A percentile compares a stretch with the other conserved stretches of the same genome.
Conservation (phyloP, 2,329 filamentous ascomycete genomes). For the Talaromyces sp. region DNA sequence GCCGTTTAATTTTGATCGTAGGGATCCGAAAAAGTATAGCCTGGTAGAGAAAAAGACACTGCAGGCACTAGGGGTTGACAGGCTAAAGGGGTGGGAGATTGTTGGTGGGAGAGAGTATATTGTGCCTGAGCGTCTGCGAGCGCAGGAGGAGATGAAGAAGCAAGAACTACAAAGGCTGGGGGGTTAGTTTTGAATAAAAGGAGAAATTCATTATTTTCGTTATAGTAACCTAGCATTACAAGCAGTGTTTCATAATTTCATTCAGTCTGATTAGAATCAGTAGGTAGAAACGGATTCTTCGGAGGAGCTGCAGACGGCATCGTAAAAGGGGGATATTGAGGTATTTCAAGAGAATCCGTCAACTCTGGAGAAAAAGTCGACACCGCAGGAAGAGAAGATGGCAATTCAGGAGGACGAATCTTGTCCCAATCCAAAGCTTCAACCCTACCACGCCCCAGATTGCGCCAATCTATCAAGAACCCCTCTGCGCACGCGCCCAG, state of each 20-base stretch:
- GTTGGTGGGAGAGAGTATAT: constrained; percentile 39
- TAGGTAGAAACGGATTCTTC: background rate
- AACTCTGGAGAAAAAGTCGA: background rate
- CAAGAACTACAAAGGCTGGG: constrained; percentile 39
- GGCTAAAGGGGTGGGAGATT: constrained; percentile 47
- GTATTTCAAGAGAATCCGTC: background rate
- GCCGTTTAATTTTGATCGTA: constrained; percentile 49
- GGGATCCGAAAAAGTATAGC: constrained; percentile 43
- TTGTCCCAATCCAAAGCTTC: background rate
- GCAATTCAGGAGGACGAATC: background rate
- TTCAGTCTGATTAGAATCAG: background rate
- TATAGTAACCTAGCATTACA: too few relatives aligned
- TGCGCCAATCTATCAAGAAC: constrained; percentile 1
- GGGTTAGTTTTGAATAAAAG: background rate
- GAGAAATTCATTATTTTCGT: background rate
- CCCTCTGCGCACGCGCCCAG: constrained; percentile 3
- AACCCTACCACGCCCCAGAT: background rate
- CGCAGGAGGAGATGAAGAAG: constrained; percentile 27
- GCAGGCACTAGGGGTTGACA: constrained; percentile 42
- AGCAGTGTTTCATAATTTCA: too few relatives aligned
- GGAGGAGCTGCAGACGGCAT: background rate
- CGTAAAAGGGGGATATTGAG: background rate
- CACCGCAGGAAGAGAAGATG: background rate
- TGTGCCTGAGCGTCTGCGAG: constrained; percentile 43
- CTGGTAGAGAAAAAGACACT: constrained; percentile 52